These are phyloP conservation scores for Pistacia integerrima DNA, from an alignment of 345 rosid genomes.

Conservation along the genomic window DNA sequence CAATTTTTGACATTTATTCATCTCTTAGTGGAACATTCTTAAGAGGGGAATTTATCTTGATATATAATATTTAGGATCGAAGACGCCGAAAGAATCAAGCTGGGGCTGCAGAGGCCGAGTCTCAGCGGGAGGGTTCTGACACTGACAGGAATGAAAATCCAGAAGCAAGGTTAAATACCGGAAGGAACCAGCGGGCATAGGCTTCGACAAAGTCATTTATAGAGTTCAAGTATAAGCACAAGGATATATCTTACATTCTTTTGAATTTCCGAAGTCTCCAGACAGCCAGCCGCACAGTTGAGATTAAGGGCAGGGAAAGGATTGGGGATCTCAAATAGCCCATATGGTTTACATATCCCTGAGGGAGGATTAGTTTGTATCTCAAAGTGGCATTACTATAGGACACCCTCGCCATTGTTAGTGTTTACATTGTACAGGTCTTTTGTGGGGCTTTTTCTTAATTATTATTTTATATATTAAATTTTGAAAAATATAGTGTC, in stretches of 20 bases:
- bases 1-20: slow-evolving; percentile 12
- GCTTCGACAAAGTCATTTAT: slow-evolving; percentile 3
- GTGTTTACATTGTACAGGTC: slow-evolving; percentile 44
- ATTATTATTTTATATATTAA: slow-evolving; percentile 9
- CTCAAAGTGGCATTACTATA: slow-evolving; percentile 21
- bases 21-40: background rate
- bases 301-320: slow-evolving; percentile 7
- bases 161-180: slow-evolving; percentile 30
- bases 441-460: background rate
- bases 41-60: background rate
- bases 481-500: background rate
- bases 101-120: slow-evolving; percentile 37
- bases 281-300: background rate
- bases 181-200: slow-evolving; percentile 18
- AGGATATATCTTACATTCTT: slow-evolving; percentile 19
- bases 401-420: slow-evolving; percentile 26
- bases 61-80: slow-evolving; percentile 57
- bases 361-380: slow-evolving; percentile 25
- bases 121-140: slow-evolving; percentile 48
- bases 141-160: slow-evolving; percentile 47
- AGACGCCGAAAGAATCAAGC: slow-evolving; percentile 63
- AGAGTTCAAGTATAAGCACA: slow-evolving; percentile 15
- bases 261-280: background rate
- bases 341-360: background rate
- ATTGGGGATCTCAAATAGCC: slow-evolving; percentile 1